phyloP scores from a whole-genome alignment of 2,329 filamentous ascomycete genomes.

The Annulohypoxylon truncatum region DNA sequence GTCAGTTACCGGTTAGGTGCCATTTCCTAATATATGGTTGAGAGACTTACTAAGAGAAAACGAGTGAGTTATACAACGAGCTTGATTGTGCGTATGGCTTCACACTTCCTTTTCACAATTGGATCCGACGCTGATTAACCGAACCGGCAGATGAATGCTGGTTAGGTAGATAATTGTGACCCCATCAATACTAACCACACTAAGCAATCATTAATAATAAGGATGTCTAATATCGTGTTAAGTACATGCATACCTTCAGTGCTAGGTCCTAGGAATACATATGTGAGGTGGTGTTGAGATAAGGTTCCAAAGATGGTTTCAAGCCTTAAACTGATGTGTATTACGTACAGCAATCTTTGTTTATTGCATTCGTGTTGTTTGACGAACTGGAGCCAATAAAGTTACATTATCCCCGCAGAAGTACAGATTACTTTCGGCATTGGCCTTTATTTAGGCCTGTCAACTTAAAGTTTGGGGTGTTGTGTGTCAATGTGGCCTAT shows the following conservation, averaged over 20 bases:
- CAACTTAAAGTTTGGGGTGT: conserved; percentile 13
- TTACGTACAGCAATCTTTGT: not conserved
- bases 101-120: not conserved
- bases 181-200: not conserved
- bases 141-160: not conserved
- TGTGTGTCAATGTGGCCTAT: conserved; percentile 2
- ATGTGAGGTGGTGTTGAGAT: conserved; percentile 18
- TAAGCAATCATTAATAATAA: not conserved
- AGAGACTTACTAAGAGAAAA: conserved; percentile 26
- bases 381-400: conserved; percentile 2
- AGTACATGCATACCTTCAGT: not conserved
- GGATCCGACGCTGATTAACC: not conserved
- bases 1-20: not conserved
- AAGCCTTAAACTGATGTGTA: conserved; percentile 13
- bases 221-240: not conserved
- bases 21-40: not conserved
- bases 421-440: conserved; percentile 16
- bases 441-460: not conserved
- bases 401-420: conserved; percentile 18
- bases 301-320: conserved; percentile 13
- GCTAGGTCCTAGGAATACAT: too few relatives aligned
- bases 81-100: not conserved
- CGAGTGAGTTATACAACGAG: not conserved
- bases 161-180: conserved; percentile 13
- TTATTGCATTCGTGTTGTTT: conserved; percentile 1